phyloP scores from a whole-genome alignment of 495 filamentous ascomycete species.

The Xylaria sp. region DNA sequence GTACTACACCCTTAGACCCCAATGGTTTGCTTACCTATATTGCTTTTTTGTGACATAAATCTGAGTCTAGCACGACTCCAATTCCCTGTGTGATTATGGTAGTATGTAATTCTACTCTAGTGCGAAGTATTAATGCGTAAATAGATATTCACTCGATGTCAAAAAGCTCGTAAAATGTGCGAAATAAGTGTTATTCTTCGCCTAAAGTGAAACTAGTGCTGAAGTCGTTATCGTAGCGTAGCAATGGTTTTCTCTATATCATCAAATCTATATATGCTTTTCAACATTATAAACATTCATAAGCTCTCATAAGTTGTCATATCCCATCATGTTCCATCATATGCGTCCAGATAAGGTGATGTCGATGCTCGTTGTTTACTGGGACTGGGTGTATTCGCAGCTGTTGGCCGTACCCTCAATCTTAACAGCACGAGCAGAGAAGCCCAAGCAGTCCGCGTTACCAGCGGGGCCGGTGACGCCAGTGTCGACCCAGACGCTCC shows the following conservation, averaged over 20 bases:
- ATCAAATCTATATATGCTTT: not conserved
- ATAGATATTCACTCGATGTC: no score
- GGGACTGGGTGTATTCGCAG: constrained; percentile 31
- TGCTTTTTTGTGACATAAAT: no score
- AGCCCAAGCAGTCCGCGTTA: constrained; percentile 53
- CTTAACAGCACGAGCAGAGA: constrained; percentile 47
- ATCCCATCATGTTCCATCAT: constrained; percentile 5
- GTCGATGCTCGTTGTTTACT: not conserved
- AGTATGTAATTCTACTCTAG: no score
- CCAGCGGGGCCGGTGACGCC: constrained; percentile 53
- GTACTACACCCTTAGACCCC: no score
- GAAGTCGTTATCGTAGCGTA: not conserved
- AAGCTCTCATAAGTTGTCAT: not conserved
- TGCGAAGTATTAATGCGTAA: no score
- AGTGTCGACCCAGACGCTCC: constrained; percentile 55
- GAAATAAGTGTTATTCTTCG: no score
- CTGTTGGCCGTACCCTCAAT: constrained; percentile 34
- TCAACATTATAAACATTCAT: no score
- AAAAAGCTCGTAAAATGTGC: no score
- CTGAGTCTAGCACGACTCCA: no score
- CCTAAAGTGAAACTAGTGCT: not conserved
- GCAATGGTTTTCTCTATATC: not conserved
- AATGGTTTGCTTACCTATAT: no score
- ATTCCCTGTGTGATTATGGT: no score
- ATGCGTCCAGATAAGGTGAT: not conserved